These are phyloP conservation scores for Colletotrichum agaves DNA, from an alignment of 2,329 filamentous ascomycete genomes.

Conservation along the genomic window DNA sequence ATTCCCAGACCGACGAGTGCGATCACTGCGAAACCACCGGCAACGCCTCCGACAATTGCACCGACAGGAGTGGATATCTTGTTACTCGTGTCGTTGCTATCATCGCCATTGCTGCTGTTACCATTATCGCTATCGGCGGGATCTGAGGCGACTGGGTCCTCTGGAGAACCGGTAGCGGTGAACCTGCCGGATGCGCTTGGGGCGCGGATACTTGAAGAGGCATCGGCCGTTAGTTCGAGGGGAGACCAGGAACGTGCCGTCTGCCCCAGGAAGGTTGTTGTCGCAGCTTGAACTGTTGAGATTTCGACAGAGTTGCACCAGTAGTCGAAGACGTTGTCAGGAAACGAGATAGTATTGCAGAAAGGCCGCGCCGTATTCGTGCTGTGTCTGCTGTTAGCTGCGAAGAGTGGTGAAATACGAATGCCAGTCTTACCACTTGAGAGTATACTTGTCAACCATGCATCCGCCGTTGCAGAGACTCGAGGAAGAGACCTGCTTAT, in stretches of 20 bases:
- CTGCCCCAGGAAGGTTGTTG: constrained; percentile 55
- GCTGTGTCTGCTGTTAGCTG: constrained; percentile 45
- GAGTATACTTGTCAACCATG: constrained; percentile 50
- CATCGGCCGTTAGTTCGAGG: constrained; percentile 27
- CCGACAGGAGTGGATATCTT: constrained; percentile 44
- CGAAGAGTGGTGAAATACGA: background rate
- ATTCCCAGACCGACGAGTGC: constrained; percentile 44
- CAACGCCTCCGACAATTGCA: constrained; percentile 51
- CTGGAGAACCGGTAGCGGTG: background rate
- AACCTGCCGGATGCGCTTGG: constrained; percentile 1
- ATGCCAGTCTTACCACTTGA: constrained; percentile 57
- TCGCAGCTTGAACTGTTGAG: constrained; percentile 48
- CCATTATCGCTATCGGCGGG: constrained; percentile 28
- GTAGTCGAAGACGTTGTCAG: constrained; percentile 54
- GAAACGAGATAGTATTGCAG: constrained; percentile 59
- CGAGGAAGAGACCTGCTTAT: constrained; percentile 45
- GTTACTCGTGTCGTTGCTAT: background rate
- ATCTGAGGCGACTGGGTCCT: constrained; percentile 15
- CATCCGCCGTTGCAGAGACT: constrained; percentile 55
- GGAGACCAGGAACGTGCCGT: constrained; percentile 44
- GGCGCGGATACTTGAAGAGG: constrained; percentile 4
- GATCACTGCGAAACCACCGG: constrained; percentile 50
- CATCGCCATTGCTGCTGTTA: background rate
- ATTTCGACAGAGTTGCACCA: constrained; percentile 52
- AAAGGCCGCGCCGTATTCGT: constrained; percentile 49